These are phyloP conservation scores for Cladobotryum mycophilum DNA, from an alignment of 2,329 filamentous ascomycete species.

Conservation along the genomic window DNA sequence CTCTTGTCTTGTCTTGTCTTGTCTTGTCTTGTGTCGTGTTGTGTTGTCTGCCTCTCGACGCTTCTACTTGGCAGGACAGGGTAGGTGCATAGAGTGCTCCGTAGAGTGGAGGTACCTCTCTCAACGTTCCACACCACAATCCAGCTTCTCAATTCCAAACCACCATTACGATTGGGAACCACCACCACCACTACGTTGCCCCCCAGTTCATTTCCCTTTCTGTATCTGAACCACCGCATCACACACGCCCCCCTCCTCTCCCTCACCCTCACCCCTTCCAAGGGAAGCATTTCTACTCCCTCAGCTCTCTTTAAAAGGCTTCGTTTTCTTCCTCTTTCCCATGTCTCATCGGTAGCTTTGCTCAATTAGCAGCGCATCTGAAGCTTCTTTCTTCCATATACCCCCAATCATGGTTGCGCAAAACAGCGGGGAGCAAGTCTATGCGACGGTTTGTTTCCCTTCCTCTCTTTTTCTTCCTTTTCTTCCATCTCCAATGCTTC, in stretches of 20 bases:
- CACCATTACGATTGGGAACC: not conserved
- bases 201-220: not conserved
- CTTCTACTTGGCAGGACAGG: not conserved
- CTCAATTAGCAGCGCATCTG: constrained; percentile 5
- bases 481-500: too few relatives aligned
- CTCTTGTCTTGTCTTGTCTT: not conserved
- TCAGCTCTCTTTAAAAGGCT: not conserved
- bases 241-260: not conserved
- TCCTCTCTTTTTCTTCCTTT: too few relatives aligned
- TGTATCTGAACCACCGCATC: not conserved
- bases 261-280: not conserved
- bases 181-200: not conserved
- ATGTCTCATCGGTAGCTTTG: not conserved
- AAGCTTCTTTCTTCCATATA: constrained; percentile 14
- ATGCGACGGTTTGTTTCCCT: constrained; percentile 46
- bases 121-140: not conserved
- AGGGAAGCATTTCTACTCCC: not conserved
- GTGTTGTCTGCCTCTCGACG: not conserved
- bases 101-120: not conserved
- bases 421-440: constrained; percentile 44
- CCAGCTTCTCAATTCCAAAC: not conserved
- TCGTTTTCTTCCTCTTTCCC: not conserved
- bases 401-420: constrained; percentile 29
- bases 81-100: not conserved
- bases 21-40: not conserved